phyloP scores from a whole-genome alignment of 129 eudicot genomes.

The carrot (Daucus carota) region DNA sequence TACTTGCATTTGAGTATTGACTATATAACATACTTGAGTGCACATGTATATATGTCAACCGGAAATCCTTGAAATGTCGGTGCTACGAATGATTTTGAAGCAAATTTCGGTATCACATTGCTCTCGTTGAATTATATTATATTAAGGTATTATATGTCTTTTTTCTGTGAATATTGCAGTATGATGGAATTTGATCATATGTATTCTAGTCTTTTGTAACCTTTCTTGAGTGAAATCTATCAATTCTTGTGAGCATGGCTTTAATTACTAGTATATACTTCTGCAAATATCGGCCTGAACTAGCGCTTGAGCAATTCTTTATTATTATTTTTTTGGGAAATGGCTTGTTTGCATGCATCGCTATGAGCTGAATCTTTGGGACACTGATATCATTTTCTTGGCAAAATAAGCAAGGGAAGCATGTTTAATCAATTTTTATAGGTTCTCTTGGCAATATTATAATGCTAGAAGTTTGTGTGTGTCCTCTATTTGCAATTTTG shows the following conservation, averaged over 20 bases:
- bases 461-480: not conserved
- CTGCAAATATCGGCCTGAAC: not conserved
- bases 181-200: not conserved
- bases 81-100: not conserved
- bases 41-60: not conserved
- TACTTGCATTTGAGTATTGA: not conserved
- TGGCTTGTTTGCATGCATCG: not conserved
- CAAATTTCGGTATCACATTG: not conserved
- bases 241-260: not conserved
- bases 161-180: not conserved
- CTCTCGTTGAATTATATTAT: too few species aligned
- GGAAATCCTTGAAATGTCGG: not conserved
- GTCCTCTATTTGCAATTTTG: not conserved
- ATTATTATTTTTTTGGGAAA: not conserved
- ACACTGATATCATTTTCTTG: not conserved
- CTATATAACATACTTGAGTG: not conserved
- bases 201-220: not conserved
- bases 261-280: not conserved
- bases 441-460: not conserved
- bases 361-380: not conserved
- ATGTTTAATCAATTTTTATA: not conserved
- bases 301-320: not conserved
- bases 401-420: not conserved
- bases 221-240: not conserved
- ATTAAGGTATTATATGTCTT: too few species aligned